Percentiles rank a stretch among this genome's conserved stretches.
phyloP scores from a whole-genome alignment of 148 eudicot genomes.

The Chenopodium album region DNA sequence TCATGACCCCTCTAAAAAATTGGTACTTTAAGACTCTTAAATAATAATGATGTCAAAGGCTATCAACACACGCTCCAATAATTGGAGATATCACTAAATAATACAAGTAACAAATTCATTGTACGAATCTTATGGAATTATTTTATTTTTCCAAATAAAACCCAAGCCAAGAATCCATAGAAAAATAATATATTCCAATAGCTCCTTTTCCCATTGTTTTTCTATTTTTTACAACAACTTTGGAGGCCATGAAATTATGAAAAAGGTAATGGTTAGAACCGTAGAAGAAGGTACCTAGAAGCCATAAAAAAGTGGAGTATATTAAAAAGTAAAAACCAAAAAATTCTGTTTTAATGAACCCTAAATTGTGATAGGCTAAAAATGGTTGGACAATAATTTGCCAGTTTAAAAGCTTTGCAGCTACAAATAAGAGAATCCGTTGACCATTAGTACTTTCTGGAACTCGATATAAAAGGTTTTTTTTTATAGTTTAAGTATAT shows the following conservation, averaged over 20 bases:
- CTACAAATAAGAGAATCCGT: background rate
- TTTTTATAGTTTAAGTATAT: background rate
- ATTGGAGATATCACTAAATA: no score
- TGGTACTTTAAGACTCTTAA: no score
- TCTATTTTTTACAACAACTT: background rate
- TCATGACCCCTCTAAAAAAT: no score
- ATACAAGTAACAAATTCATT: no score
- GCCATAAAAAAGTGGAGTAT: background rate
- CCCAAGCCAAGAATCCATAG: background rate
- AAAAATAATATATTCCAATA: background rate
- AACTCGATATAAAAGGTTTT: no score
- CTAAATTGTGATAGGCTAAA: constrained; percentile 1
- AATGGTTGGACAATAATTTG: constrained; percentile 22
- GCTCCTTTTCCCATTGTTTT: background rate
- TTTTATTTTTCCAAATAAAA: no score
- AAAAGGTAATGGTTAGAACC: background rate
- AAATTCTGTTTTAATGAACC: background rate
- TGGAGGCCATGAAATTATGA: background rate
- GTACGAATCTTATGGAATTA: no score
- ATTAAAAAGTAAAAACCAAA: background rate
- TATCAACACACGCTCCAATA: no score
- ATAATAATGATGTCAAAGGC: no score
- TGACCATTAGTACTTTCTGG: background rate
- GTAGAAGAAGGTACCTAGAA: constrained; percentile 9
- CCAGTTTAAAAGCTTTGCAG: background rate